Base-by-base conservation (phyloP, 1,284 basidiomycete species). In the Puccinia horiana region DNA sequence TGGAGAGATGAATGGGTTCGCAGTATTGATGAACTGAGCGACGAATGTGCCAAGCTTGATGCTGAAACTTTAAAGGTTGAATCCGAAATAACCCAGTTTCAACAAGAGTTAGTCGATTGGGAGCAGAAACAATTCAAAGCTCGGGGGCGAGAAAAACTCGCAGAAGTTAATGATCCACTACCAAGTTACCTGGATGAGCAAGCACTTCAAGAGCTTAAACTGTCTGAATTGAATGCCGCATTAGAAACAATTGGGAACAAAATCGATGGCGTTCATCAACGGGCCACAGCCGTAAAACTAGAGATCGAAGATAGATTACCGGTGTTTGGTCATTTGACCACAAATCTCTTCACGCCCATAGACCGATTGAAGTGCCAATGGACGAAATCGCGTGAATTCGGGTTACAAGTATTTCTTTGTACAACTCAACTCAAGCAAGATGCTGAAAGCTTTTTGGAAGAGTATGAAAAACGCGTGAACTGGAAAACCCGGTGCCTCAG, bases 1-100 rank as follows among this genome's bases (percentile, higher is more conserved):
- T 80, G 77, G 77, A 80, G 67, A 72, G 35, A n/a, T 37, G 67
- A 23, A 49, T 80, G 77, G 77, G 14, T 37, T 26, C 32, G 42
- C 23, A 44, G 35, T 37, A 54, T 80, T 18, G 35, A 44, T 37
- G 65, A 80, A 29, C 40, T 42, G 23, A 44, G 49, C 29, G 18
- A 20, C 35, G 32, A 69, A 12, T 80, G 63, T 52, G 65, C 2
- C 8, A 37, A 32, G 8, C 35, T 80, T 29, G 42, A 54, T 18
- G 77, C 18, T 56, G 26, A 56, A 40, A 69, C 47, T 26, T 26
- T 47, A 69, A 54, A 0, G 32, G 26, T 72, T 20, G 37, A 29
- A 32, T 52, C 42, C 14, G 49, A 61, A 29, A 37, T 72, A 14
- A 52, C 32, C 18, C 29, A 42, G 37, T 4, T 56, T 5, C 32